Percentiles rank a stretch among this genome's conserved stretches.
These are phyloP conservation scores for Phytophthora agathidicida DNA, from an alignment of 352 stramenopile species.

Conservation along the genomic window DNA sequence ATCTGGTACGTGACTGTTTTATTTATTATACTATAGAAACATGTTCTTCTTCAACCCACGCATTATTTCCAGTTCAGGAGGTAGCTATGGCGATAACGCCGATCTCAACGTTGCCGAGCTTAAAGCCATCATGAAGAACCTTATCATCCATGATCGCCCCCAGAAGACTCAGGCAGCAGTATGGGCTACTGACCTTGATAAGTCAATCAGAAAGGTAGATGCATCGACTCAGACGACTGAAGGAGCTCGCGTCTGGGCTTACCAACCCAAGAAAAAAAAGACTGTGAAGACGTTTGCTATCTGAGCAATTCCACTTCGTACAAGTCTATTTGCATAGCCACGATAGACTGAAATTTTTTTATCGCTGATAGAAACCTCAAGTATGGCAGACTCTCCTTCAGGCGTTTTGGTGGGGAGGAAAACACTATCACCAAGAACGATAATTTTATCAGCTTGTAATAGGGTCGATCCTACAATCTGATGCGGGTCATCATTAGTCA, in stretches of 20 bases:
- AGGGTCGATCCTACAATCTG: constrained; percentile 10
- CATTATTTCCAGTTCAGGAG: constrained; percentile 25
- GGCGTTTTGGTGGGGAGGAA: constrained; percentile 3
- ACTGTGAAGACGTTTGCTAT: constrained; percentile 20
- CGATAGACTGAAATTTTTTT: constrained; percentile 19
- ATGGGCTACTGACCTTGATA: constrained; percentile 15
- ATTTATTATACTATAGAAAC: constrained; percentile 2
- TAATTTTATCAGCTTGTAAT: constrained; percentile 2
- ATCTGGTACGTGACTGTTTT: too few relatives aligned
- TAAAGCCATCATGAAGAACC: constrained; percentile 22
- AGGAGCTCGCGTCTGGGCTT: constrained; percentile 16
- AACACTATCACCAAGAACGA: constrained; percentile 5
- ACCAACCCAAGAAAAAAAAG: constrained; percentile 15
- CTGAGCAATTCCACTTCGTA: constrained; percentile 11
- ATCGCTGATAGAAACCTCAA: constrained; percentile 16
- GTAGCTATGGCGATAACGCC: constrained; percentile 30
- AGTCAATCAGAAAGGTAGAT: constrained; percentile 9
- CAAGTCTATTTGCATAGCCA: constrained; percentile 3
- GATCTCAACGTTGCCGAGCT: constrained; percentile 21
- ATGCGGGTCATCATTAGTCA: constrained; percentile 2
- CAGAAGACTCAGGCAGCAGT: too few relatives aligned
- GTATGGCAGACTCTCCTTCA: constrained; percentile 10
- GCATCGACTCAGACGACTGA: constrained; percentile 18
- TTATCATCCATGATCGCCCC: constrained; percentile 12
- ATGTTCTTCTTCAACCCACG: constrained; percentile 28